Evolutionary conservation across 202 grass and related monocot genomes (phyloP), one percentile per base, ranked within the genome.

Genomic region (Musa balbisiana): DNA sequence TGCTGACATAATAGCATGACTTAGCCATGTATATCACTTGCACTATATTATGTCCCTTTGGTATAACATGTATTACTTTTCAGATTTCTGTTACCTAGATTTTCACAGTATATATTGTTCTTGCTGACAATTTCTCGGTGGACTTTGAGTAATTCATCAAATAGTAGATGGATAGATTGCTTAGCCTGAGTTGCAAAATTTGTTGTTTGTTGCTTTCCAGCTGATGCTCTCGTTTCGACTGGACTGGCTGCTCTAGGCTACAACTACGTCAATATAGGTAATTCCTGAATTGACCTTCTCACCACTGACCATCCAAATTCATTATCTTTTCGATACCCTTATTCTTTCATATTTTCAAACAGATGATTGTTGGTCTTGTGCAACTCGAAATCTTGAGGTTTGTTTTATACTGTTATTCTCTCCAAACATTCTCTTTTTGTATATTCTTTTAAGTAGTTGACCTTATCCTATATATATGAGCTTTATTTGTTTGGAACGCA

Each of bases 321-420:
- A 49, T 82, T 53, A 65, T 11, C 64, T 54, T 76, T 12, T 51
- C 19, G 1, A 76, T 6, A 43, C 62, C 83, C 14, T 29, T 66
- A 11, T 72, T 71, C 33, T 67, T 85, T 56, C 19, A 70, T 73
- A 1, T 72, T 74, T 78, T 66, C 68, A 19, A 70, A 75, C 90
- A 97, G 93, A 97, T 75, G 93, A 97, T 83, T 93, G 90, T 80
- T 97, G 93, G 93, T 93, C 93, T 4, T 82, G 71, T 65, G 50
- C 84, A 27, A 82, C 55, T 53, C 81, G 93, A 80, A 87, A 92
- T 78, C 58, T 23, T 0, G 77, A 91, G 88, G 93, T 91, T 87
- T 62, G 14, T 70, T 8, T 22, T 64, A 51, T 49, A 64, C 15
- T 75, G 3, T 25, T 49, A 29, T 62, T 17, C 11, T 17, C 72